phyloP scores from a whole-genome alignment of 2,329 filamentous ascomycete genomes.

The Coccinonectria pachysandricola region DNA sequence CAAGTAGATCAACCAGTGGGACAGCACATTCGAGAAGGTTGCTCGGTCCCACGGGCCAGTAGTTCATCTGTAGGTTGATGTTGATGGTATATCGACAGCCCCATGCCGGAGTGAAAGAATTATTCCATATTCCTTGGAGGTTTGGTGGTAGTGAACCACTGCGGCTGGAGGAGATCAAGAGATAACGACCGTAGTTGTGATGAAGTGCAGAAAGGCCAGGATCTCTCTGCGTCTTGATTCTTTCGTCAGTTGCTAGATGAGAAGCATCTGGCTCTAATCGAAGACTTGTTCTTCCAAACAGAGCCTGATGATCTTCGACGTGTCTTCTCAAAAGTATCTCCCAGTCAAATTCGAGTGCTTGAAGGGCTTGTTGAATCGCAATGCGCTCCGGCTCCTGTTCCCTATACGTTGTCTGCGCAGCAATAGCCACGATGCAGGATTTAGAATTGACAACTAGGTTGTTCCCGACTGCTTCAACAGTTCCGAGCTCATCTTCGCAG shows the following conservation, averaged over 20 bases:
- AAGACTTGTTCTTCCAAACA: slow-evolving; percentile 10
- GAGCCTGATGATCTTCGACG: slow-evolving; percentile 9
- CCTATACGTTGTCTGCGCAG: slow-evolving; percentile 15
- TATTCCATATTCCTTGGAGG: slow-evolving; percentile 27
- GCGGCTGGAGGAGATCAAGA: slow-evolving; percentile 19
- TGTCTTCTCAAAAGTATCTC: slow-evolving; percentile 5
- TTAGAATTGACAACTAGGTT: slow-evolving; percentile 5
- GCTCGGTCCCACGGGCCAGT: slow-evolving; percentile 30
- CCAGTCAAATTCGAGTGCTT: slow-evolving; percentile 12
- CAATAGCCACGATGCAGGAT: slow-evolving; percentile 10
- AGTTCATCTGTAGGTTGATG: slow-evolving; percentile 44
- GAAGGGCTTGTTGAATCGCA: slow-evolving; percentile 14
- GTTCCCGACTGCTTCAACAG: slow-evolving; percentile 9
- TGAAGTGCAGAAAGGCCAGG: slow-evolving; percentile 18
- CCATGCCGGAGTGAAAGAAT: slow-evolving; percentile 27
- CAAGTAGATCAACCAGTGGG: slow-evolving; percentile 27
- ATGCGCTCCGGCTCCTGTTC: slow-evolving; percentile 7
- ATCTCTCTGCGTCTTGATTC: slow-evolving; percentile 10
- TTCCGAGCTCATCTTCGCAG: slow-evolving; percentile 1
- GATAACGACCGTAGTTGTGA: slow-evolving; percentile 24
- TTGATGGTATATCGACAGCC: slow-evolving; percentile 40
- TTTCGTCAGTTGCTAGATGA: slow-evolving; percentile 12
- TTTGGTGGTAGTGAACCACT: slow-evolving; percentile 21
- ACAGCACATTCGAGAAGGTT: slow-evolving; percentile 28
- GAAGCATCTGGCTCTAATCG: slow-evolving; percentile 12